Percentiles rank a stretch among this genome's conserved stretches.
Evolutionary conservation across 768 basidiomycete genomes (phyloP).

Genomic region (Lentinula guzmanii): DNA sequence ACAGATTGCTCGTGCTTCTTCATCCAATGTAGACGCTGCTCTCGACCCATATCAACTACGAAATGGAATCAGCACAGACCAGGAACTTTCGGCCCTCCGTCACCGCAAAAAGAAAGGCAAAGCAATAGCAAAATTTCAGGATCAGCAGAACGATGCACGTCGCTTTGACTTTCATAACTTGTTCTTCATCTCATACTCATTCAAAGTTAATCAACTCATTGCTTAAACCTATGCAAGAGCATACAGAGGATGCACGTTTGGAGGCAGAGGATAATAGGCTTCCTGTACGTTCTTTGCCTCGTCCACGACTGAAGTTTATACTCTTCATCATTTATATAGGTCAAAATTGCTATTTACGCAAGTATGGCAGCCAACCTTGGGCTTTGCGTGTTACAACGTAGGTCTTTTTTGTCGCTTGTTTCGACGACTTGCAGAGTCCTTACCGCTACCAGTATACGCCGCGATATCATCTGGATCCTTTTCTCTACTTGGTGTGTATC

Average conservation of each 20-base stretch:
- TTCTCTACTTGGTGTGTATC: not conserved
- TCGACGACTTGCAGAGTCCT: not conserved
- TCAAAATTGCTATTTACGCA: conserved; percentile 84
- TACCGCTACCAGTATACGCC: conserved; percentile 68
- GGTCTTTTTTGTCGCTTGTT: conserved; percentile 10
- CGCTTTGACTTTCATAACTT: not conserved
- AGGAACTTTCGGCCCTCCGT: not conserved
- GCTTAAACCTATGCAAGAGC: conserved; percentile 86
- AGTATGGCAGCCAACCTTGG: conserved; percentile 74
- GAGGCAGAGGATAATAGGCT: conserved; percentile 63
- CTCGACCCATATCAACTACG: conserved; percentile 1
- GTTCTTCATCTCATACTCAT: conserved; percentile 5
- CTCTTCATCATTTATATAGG: conserved; percentile 31
- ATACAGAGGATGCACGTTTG: conserved; percentile 74
- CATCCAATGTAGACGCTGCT: not conserved
- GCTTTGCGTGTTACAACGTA: conserved; percentile 70
- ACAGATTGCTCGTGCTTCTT: not conserved
- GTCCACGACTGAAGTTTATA: not conserved
- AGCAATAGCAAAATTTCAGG: conserved; percentile 55
- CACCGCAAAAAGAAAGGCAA: not conserved
- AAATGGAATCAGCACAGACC: conserved; percentile 1
- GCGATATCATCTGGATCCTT: conserved; percentile 59
- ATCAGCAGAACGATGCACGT: conserved; percentile 66
- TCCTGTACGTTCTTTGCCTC: conserved; percentile 38
- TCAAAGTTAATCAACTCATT: conserved; percentile 79